phyloP scores from a whole-genome alignment of 768 basidiomycete species.

The Xerocomus potaroensis region DNA sequence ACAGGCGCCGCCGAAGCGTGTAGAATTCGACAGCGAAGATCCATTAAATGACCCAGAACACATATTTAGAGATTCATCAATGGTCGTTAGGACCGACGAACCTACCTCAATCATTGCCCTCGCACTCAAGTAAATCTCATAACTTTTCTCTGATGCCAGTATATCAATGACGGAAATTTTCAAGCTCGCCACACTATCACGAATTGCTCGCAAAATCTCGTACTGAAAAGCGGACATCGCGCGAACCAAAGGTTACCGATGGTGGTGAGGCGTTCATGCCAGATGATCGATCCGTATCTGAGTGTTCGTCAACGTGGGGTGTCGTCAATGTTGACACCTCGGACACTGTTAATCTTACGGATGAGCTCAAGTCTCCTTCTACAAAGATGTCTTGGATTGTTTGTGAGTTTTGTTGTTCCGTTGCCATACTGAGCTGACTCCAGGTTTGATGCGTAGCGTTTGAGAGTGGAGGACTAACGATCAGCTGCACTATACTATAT shows the following conservation, averaged over 20 bases:
- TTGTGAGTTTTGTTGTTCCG: conserved; percentile 42
- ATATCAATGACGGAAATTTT: conserved; percentile 3
- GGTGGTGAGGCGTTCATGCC: conserved; percentile 89
- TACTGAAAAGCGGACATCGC: conserved; percentile 66
- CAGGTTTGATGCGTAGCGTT: conserved; percentile 51
- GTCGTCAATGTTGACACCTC: conserved; percentile 78
- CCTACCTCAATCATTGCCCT: conserved; percentile 97
- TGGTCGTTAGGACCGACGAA: conserved; percentile 94
- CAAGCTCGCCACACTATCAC: conserved; percentile 78
- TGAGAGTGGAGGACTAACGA: conserved; percentile 83
- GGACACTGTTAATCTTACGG: conserved; percentile 65
- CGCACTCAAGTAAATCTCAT: conserved; percentile 67
- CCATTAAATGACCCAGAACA: conserved; percentile 81
- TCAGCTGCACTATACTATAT: conserved; percentile 92
- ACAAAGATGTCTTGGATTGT: conserved; percentile 81
- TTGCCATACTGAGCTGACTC: conserved; percentile 3
- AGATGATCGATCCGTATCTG: conserved; percentile 76
- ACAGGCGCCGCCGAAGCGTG: conserved; percentile 46
- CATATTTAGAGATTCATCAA: conserved; percentile 89
- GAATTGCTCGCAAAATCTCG: conserved; percentile 76
- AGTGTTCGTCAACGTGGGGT: conserved; percentile 89
- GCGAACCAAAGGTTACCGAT: conserved; percentile 54
- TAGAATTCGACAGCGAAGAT: conserved; percentile 60
- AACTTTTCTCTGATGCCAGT: not conserved
- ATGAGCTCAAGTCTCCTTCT: conserved; percentile 70